Conservation (phyloP, 2,329 filamentous ascomycete genomes). For the Aciculosporium take region DNA sequence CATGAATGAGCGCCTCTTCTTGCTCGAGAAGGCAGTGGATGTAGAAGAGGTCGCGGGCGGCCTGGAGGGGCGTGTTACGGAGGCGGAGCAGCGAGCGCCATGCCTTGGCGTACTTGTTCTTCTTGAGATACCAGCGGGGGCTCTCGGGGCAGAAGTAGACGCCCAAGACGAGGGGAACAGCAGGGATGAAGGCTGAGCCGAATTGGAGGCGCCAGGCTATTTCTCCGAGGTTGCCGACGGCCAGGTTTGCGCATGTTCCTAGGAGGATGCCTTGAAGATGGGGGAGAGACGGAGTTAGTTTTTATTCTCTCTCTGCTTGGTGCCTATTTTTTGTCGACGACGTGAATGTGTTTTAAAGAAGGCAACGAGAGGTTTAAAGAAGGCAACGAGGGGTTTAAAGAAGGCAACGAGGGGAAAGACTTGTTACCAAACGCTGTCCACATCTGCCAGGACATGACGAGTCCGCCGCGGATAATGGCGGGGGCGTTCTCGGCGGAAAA, state of each 20-base stretch:
- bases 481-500: conserved; percentile 40
- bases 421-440: conserved; percentile 16
- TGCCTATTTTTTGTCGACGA: no score
- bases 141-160: conserved; percentile 51
- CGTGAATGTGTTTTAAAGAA: no score
- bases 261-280: conserved; percentile 42
- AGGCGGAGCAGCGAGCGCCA: conserved; percentile 41
- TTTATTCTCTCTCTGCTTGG: no score
- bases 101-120: conserved; percentile 37
- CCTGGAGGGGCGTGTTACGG: conserved; percentile 44
- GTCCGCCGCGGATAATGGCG: conserved; percentile 34
- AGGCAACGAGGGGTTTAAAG: background rate
- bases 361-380: no score
- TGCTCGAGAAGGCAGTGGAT: conserved; percentile 30
- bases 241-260: conserved; percentile 51
- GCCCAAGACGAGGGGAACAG: conserved; percentile 41
- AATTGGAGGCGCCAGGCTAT: conserved; percentile 52
- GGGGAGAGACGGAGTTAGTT: background rate
- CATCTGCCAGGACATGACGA: conserved; percentile 42
- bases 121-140: conserved; percentile 53
- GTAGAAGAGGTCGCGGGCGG: conserved; percentile 48
- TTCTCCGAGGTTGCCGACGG: conserved; percentile 41
- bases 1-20: conserved; percentile 14
- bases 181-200: conserved; percentile 50
- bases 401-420: background rate